phyloP scores from a whole-genome alignment of 768 basidiomycete species.

The Lactifluus echinatus region DNA sequence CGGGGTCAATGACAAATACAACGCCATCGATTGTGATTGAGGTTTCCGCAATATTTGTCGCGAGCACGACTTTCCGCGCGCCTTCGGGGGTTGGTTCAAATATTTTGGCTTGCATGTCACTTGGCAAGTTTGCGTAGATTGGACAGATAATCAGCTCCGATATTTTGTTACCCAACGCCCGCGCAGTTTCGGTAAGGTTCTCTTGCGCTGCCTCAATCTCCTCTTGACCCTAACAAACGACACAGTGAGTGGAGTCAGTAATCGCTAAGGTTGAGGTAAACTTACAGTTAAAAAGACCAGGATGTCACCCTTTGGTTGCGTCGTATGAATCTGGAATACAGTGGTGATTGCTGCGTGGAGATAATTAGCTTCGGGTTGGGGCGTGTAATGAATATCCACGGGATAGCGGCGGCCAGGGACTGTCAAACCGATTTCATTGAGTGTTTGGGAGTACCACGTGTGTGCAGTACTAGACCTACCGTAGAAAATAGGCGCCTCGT shows the following conservation, averaged over 20 bases:
- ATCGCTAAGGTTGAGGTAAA: constrained; percentile 6
- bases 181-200: constrained; percentile 90
- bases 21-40: constrained; percentile 99
- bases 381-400: constrained; percentile 97
- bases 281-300: constrained; percentile 91
- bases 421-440: constrained; percentile 26
- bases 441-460: neutral
- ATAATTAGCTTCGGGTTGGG: constrained; percentile 98
- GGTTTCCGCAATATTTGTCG: constrained; percentile 99
- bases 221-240: constrained; percentile 75
- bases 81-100: constrained; percentile 98
- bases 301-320: constrained; percentile 95
- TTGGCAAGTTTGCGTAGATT: constrained; percentile 98
- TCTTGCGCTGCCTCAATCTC: constrained; percentile 98
- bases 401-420: constrained; percentile 97
- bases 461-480: constrained; percentile 39
- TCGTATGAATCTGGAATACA: constrained; percentile 97
- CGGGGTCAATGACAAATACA: constrained; percentile 98
- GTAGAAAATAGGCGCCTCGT: constrained; percentile 90
- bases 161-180: constrained; percentile 93
- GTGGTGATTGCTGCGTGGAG: constrained; percentile 98
- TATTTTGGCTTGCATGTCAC: constrained; percentile 99
- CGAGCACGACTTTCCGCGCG: constrained; percentile 93
- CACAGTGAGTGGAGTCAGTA: constrained; percentile 5
- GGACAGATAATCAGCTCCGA: constrained; percentile 92